A percentile compares a stretch with the other conserved stretches of the same genome.
These are phyloP conservation scores for Phylloboletellus chloephorus DNA, from an alignment of 1,284 basidiomycete genomes.

Conservation along the genomic window DNA sequence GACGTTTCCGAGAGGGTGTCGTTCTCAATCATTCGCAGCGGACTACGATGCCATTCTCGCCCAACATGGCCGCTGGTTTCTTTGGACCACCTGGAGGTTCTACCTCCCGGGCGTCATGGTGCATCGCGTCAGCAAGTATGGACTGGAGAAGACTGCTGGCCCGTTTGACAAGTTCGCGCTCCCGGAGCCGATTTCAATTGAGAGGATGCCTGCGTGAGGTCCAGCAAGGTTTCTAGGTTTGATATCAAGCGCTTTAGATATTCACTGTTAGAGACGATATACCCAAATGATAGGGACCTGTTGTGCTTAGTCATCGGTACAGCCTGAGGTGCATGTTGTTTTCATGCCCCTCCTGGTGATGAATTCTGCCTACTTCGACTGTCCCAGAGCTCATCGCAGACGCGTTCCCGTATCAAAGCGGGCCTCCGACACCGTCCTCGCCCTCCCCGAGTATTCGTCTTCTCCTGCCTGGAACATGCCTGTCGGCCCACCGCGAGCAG, in stretches of 20 bases:
- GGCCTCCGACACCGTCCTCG: constrained; percentile 63
- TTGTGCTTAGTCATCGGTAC: too few relatives aligned
- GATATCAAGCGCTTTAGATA: background rate
- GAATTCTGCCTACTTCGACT: constrained; percentile 12
- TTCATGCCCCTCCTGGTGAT: constrained; percentile 7
- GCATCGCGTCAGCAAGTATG: constrained; percentile 26
- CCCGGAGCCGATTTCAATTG: constrained; percentile 25
- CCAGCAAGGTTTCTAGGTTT: background rate
- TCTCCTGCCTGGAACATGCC: constrained; percentile 27
- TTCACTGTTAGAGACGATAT: constrained; percentile 5
- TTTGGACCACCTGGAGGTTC: constrained; percentile 66
- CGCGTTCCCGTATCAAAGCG: constrained; percentile 51
- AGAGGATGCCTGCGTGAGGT: constrained; percentile 18
- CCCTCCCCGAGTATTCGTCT: constrained; percentile 63
- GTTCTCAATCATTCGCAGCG: constrained; percentile 34
- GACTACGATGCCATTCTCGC: constrained; percentile 63
- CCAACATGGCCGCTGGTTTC: constrained; percentile 61
- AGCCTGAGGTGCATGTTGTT: too few relatives aligned
- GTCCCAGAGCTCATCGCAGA: constrained; percentile 45
- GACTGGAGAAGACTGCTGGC: constrained; percentile 50
- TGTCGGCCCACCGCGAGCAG: constrained; percentile 12
- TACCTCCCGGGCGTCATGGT: constrained; percentile 48
- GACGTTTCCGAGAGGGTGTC: background rate
- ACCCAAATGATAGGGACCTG: background rate
- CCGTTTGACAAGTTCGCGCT: constrained; percentile 42